These are phyloP conservation scores for Cytospora mali DNA, from an alignment of 2,329 filamentous ascomycete species.

Conservation along the genomic window DNA sequence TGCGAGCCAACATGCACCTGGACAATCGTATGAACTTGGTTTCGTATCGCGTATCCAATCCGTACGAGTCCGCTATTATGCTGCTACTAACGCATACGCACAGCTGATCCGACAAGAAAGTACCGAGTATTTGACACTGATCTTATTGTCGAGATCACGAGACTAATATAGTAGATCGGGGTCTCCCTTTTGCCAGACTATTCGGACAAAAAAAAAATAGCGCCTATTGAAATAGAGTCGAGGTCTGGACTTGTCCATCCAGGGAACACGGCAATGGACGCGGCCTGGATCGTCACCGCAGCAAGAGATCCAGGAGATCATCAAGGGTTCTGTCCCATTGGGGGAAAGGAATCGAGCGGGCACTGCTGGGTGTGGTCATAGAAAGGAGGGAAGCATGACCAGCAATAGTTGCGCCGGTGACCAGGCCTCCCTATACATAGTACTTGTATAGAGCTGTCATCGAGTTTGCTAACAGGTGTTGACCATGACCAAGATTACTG, in stretches of 20 bases:
- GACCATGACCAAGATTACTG: not conserved
- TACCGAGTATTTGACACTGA: constrained; percentile 3
- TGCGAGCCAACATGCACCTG: not conserved
- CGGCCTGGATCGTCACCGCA: constrained; percentile 11
- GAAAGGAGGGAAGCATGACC: constrained; percentile 22
- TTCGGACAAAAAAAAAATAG: constrained; percentile 22
- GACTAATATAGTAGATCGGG: constrained; percentile 1
- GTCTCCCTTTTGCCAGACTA: constrained; percentile 14
- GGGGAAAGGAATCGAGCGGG: constrained; percentile 13
- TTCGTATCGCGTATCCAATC: too few relatives aligned
- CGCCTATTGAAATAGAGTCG: constrained; percentile 19
- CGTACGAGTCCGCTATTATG: not conserved
- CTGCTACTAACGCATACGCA: too few relatives aligned
- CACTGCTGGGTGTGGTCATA: constrained; percentile 20
- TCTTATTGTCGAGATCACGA: constrained; percentile 3
- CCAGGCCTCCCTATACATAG: not conserved
- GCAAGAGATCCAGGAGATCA: constrained; percentile 24
- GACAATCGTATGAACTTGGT: too few relatives aligned
- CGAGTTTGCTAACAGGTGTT: not conserved
- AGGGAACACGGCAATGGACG: constrained; percentile 22
- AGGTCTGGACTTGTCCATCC: constrained; percentile 29
- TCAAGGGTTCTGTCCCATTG: constrained; percentile 12
- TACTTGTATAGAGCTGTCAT: not conserved
- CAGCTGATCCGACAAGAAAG: not conserved
- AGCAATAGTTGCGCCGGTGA: not conserved